phyloP scores from a whole-genome alignment of 805 yeast genomes.

The Saccharomyces kudriavzevii region DNA sequence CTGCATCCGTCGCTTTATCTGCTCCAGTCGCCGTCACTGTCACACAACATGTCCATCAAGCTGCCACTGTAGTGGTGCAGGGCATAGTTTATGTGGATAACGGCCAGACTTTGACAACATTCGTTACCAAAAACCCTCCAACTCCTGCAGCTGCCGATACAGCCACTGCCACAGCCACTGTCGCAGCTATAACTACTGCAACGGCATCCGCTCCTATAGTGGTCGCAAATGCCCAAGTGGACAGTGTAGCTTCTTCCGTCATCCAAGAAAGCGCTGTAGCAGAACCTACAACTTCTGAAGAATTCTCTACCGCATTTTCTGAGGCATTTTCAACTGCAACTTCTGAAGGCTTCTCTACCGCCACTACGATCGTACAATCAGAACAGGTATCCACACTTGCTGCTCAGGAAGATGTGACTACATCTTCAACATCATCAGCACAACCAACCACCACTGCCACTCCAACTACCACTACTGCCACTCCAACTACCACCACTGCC shows the following conservation, averaged over 20 bases:
- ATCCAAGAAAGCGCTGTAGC: slow-evolving; percentile 9
- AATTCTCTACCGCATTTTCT: slow-evolving; percentile 11
- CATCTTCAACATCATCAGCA: not conserved
- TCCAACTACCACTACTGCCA: slow-evolving; percentile 4
- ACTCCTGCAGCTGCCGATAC: slow-evolving; percentile 7
- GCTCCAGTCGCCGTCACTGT: slow-evolving; percentile 25
- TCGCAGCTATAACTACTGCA: slow-evolving; percentile 8
- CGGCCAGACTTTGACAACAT: slow-evolving; percentile 21
- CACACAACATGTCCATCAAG: slow-evolving; percentile 24
- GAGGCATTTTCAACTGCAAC: slow-evolving; percentile 43
- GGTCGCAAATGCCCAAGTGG: slow-evolving; percentile 12
- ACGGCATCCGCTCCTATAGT: slow-evolving; percentile 11
- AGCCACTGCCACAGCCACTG: too few species aligned
- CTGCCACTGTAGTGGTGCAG: slow-evolving; percentile 22
- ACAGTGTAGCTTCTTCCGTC: slow-evolving; percentile 16
- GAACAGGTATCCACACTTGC: not conserved
- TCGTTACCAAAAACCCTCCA: slow-evolving; percentile 11
- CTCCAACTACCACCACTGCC: slow-evolving; percentile 14
- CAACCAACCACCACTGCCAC: slow-evolving; percentile 1
- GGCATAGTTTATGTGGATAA: slow-evolving; percentile 21
- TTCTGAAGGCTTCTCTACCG: slow-evolving; percentile 16
- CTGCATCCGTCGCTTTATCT: slow-evolving; percentile 15
- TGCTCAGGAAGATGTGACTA: slow-evolving; percentile 1
- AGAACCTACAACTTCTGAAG: slow-evolving; percentile 2
- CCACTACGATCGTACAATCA: not conserved